Base-by-base conservation (phyloP, 176 grass and related monocot genomes). In the Microstegium vimineum region DNA sequence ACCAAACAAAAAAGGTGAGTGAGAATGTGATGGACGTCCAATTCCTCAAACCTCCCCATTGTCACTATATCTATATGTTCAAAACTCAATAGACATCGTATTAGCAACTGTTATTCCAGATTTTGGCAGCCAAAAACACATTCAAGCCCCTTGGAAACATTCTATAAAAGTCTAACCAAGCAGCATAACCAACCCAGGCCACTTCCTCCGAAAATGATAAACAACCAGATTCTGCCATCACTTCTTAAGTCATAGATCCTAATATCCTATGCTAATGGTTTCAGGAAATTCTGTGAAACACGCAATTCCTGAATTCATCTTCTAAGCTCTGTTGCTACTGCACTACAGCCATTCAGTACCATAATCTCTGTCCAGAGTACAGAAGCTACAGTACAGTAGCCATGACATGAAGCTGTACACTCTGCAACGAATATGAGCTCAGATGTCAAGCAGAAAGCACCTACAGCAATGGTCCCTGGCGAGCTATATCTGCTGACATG, bases 91-190 rank as follows among this genome's bases (percentile, higher is more conserved):
- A 73, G 7, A 71, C 40, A 23, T 71, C 10, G n/a, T 76, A 61
- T 59, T 62, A 69, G 12, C 52, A 57, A 83, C 26, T 38, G 27
- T 51, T 34, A 51, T 49, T 26, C 23, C 62, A 66, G 38, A 62
- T 47, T 86, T 76, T 82, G 65, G 17, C 73, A 41, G 5, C 35
- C 25, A 49, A 31, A 83, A 83, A 66, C 42, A 80, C 5, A 15
- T 52, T 66, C 34, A 61, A 41, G 20, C 17, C 62, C 85, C 71
- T 74, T 61, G 30, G 57, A 79, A 32, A 28, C 11, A 12, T 73
- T 57, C 17, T 27, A 30, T 45, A 59, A 79, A 62, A 79, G 63
- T 47, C 14, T 36, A 78, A 25, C 13, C 31, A 85, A 62, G 51
- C 66, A 35, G 45, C 45, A 69, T 69, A 69, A 69, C 36, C 66